phyloP scores from a whole-genome alignment of 2,329 filamentous ascomycete species.

The Neonectria hederae region DNA sequence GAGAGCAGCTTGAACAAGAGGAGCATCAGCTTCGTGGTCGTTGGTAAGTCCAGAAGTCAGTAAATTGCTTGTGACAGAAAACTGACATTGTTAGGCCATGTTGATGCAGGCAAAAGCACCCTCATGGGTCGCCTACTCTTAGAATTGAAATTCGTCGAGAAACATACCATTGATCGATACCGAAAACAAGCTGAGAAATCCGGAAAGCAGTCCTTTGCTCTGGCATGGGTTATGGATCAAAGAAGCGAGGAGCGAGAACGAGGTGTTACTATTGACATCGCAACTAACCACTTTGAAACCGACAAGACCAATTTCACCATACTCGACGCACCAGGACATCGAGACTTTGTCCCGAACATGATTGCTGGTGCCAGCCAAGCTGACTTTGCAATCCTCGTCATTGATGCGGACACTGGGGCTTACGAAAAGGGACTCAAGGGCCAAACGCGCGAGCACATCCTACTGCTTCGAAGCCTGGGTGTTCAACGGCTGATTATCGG shows the following conservation, averaged over 20 bases:
- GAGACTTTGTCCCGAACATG: constrained; percentile 99
- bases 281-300: constrained; percentile 93
- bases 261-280: constrained; percentile 96
- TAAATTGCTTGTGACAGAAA: not conserved
- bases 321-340: constrained; percentile 91
- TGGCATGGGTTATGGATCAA: constrained; percentile 97
- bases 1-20: constrained; percentile 80
- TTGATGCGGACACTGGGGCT: constrained; percentile 88
- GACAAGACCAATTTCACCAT: constrained; percentile 90
- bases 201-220: constrained; percentile 93
- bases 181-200: constrained; percentile 88
- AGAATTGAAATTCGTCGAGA: constrained; percentile 87
- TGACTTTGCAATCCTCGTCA: constrained; percentile 93
- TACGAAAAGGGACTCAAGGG: constrained; percentile 94
- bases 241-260: constrained; percentile 87
- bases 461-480: constrained; percentile 89
- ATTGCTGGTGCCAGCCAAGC: constrained; percentile 96
- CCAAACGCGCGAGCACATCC: constrained; percentile 92
- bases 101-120: constrained; percentile 97
- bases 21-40: constrained; percentile 89
- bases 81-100: constrained; percentile 72
- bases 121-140: constrained; percentile 94
- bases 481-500: constrained; percentile 89
- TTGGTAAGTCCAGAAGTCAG: constrained; percentile 67
- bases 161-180: constrained; percentile 88